Conservation (phyloP, 2,329 filamentous ascomycete genomes). For the Reticulascus tulasneorum region DNA sequence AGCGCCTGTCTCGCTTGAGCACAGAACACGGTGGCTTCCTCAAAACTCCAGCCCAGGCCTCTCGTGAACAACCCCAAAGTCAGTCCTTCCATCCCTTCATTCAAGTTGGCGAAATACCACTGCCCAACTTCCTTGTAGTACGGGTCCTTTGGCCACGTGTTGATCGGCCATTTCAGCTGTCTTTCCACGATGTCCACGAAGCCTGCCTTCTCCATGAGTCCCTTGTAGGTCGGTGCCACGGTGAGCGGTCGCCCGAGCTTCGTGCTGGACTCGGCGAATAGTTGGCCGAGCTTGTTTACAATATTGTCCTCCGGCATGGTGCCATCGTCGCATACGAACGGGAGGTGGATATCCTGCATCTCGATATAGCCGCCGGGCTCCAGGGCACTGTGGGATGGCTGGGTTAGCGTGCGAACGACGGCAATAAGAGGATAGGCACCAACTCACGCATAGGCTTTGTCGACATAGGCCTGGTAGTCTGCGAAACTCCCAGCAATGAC, state of each 20-base stretch:
- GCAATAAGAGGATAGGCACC: too few species aligned
- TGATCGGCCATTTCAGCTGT: slow-evolving; percentile 30
- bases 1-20: slow-evolving; percentile 19
- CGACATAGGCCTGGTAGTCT: slow-evolving; percentile 20
- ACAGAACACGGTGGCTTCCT: slow-evolving; percentile 23
- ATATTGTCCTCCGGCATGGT: slow-evolving; percentile 22
- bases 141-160: slow-evolving; percentile 30
- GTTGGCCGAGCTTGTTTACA: slow-evolving; percentile 22
- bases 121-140: slow-evolving; percentile 30
- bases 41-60: slow-evolving; percentile 28
- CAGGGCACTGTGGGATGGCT: slow-evolving; percentile 18
- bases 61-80: slow-evolving; percentile 32
- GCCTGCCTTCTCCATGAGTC: slow-evolving; percentile 23
- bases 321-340: slow-evolving; percentile 26
- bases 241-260: slow-evolving; percentile 25
- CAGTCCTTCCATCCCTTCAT: slow-evolving; percentile 28
- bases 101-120: slow-evolving; percentile 26
- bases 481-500: slow-evolving; percentile 25
- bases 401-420: too few species aligned
- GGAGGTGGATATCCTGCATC: slow-evolving; percentile 24
- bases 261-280: slow-evolving; percentile 25
- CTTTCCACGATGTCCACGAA: slow-evolving; percentile 28
- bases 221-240: slow-evolving; percentile 22
- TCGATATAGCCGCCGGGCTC: slow-evolving; percentile 30
- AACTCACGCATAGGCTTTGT: slow-evolving; percentile 17